Evolutionary conservation across 805 yeast genomes (phyloP), one percentile per base, ranked within the genome.

Genomic region (Ogataea allantospora): DNA sequence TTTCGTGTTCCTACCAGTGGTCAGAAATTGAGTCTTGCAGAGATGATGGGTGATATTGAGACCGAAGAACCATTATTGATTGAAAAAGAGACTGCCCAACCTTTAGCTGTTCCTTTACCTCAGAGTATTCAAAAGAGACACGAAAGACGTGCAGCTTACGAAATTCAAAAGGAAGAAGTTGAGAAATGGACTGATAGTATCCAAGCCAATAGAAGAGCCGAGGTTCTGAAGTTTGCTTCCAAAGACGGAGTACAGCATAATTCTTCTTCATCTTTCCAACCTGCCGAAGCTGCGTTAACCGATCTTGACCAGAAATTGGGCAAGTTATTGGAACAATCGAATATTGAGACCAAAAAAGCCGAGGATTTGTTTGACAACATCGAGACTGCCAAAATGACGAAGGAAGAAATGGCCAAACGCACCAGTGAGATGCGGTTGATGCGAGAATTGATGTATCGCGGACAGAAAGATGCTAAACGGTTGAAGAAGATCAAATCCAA

Each of bases 401-500:
- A 81, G 18, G 95, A 84, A 44, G 98, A 93, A 34, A 65, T 91
- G 66, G 66, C 68, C 38, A 78, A 80, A 57, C 73, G 95, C 43
- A 82, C 93, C 6, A 76, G 78, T 42, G 96, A 91, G 63, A 71
- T 91, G 50, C 76, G 98, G 50, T 65, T 84, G 55, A 88, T 88
- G 96, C 76, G 99, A 47, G 99, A 93, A 58, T 74, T 91, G 46
- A 87, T 91, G 96, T 93, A 88, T 67, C 75, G 98, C 53, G 97
- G 91, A 54, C 97, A 91, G 66, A 77, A 81, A 56, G 82, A 86
- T 55, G 89, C 98, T 7, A 88, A 78, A 62, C 76, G 99, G 52
- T 73, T 93, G 54, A 91, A 91, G 68, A 93, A 91, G 67, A 93
- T 93, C 62, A 93, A 93, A 62, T 88, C 96, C 25, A 93, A 91